Evolutionary conservation across 176 grass and related monocot genomes (phyloP), one percentile per base, ranked within the genome.

Genomic region (Hordeum marinum): DNA sequence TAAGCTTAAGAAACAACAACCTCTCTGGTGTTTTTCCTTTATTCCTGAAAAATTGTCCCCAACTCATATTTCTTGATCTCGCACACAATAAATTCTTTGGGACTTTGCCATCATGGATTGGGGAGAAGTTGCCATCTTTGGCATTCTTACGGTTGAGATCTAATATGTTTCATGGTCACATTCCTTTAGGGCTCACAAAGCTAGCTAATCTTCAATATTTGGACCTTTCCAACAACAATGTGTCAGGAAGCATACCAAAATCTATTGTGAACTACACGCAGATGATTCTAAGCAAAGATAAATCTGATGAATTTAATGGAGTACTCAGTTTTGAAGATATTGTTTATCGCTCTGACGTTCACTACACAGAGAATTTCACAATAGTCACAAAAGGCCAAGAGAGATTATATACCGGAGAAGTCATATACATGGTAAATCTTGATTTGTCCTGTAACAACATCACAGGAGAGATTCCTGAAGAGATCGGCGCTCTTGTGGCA

Each of bases 121-220:
- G 36, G 1, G 25, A 71, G 5, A 60, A 79, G 11, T 9, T 85
- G 36, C 42, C 50, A 1, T 71, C 35, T 17, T 79, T 79, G 26
- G 8, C 17, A 9, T 78, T 85, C 8, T 18, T 85, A 14, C 6
- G 50, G 11, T 29, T 85, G 5, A 2, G 67, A 5, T 80, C 25
- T 0, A 94, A 94, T 65, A 86, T 79, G 66, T 91, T 94, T 25
- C 63, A 7, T 20, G 89, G 92, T 3, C 11, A n/a, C 21, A 94
- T 94, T 20, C 92, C 89, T 0, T 2, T 60, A 0, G 55, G 72
- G 2, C 63, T 85, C 6, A 24, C 15, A 0, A 71, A 34, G 14
- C 24, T 79, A 3, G 11, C 7, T 20, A 9, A 39, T 25, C 57
- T 75, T 68, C 68, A 25, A 7, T 82, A 39, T 25, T 23, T 87